These are phyloP conservation scores for Rhodofomes roseus DNA, from an alignment of 1,284 basidiomycete genomes.

Conservation along the genomic window DNA sequence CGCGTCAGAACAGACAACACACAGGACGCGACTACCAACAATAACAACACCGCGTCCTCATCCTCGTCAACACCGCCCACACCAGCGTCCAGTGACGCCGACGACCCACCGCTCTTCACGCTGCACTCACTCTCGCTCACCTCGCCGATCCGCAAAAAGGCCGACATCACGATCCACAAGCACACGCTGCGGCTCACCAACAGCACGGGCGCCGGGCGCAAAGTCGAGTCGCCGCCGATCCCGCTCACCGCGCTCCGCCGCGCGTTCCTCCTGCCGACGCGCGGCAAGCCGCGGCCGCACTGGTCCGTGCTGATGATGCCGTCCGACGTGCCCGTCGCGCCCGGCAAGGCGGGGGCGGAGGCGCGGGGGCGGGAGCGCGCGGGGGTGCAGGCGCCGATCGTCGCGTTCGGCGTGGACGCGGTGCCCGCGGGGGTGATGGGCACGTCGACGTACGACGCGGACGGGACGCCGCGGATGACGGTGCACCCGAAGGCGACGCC, in stretches of 20 bases:
- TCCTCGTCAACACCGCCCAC: neutral
- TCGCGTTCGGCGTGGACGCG: conserved; percentile 66
- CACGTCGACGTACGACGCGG: conserved; percentile 33
- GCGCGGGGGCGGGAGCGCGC: conserved; percentile 16
- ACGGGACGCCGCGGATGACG: conserved; percentile 18
- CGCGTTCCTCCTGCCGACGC: conserved; percentile 62
- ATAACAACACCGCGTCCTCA: too few species aligned
- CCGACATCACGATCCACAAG: conserved; percentile 52
- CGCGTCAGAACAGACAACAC: conserved; percentile 2
- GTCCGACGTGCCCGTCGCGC: conserved; percentile 36
- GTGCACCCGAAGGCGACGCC: conserved; percentile 47
- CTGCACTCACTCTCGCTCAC: conserved; percentile 57
- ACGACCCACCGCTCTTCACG: conserved; percentile 46
- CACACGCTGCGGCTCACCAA: conserved; percentile 43
- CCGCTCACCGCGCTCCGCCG: conserved; percentile 45
- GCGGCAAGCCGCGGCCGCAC: conserved; percentile 61
- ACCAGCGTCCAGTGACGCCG: conserved; percentile 1
- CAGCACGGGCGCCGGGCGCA: conserved; percentile 39
- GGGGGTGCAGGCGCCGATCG: conserved; percentile 34
- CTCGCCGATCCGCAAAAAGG: conserved; percentile 68
- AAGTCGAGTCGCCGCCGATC: conserved; percentile 40
- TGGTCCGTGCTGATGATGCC: conserved; percentile 63
- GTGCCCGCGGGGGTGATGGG: conserved; percentile 34
- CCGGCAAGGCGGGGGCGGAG: conserved; percentile 31
- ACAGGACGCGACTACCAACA: too few species aligned